Evolutionary conservation across 352 stramenopile species (phyloP).

Genomic region (Pythium aphanidermatum): DNA sequence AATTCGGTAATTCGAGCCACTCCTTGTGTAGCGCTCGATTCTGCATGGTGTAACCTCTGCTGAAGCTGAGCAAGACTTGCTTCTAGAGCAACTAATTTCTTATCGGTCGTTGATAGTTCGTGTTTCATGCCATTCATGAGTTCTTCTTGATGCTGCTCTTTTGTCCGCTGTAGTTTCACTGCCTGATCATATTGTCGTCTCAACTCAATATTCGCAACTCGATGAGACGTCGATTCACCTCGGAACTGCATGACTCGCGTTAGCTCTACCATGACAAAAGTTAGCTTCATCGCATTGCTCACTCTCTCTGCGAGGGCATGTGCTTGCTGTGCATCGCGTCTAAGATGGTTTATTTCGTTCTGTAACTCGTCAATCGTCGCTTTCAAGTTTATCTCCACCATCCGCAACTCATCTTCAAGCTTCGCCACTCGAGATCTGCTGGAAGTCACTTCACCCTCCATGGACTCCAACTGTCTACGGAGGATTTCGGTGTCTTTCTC

Average conservation of each 20-base stretch:
- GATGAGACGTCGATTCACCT: slow-evolving; percentile 29
- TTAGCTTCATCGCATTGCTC: neutral
- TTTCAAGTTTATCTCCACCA: slow-evolving; percentile 1
- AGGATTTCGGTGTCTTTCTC: slow-evolving; percentile 54
- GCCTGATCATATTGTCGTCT: slow-evolving; percentile 33
- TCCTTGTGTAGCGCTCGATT: too few species aligned
- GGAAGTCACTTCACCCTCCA: slow-evolving; percentile 1
- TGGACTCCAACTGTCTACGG: slow-evolving; percentile 24
- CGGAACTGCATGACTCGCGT: slow-evolving; percentile 21
- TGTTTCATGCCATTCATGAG: slow-evolving; percentile 1
- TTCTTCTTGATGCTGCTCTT: slow-evolving; percentile 11
- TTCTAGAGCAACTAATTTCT: neutral
- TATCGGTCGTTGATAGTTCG: slow-evolving; percentile 2
- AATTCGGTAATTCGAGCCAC: too few species aligned
- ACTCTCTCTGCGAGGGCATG: slow-evolving; percentile 35
- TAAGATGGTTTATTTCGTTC: neutral
- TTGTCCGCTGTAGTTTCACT: neutral
- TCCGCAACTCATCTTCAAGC: neutral
- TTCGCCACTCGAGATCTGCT: too few species aligned
- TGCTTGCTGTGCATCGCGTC: neutral
- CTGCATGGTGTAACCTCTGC: too few species aligned
- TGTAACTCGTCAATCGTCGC: neutral
- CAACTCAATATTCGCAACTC: slow-evolving; percentile 25
- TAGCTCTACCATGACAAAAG: neutral
- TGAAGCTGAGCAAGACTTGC: too few species aligned